Evolutionary conservation across 768 basidiomycete genomes (phyloP), one percentile per base, ranked within the genome.

Genomic region (Mycena pura): DNA sequence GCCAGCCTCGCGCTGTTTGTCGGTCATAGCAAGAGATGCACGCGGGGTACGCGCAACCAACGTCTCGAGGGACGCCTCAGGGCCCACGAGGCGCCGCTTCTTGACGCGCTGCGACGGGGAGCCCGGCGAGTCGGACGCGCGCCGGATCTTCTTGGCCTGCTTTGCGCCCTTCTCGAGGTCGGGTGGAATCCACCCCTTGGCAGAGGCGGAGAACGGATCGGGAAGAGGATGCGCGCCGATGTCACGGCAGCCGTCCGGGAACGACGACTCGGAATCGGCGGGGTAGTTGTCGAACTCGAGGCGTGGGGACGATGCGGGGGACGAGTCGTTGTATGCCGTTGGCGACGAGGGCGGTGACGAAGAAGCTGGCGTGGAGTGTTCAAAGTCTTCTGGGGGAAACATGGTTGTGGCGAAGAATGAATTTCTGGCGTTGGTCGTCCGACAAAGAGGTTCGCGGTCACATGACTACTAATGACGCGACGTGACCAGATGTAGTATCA

Each of bases 151-250:
- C 53, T 63, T 72, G n/a, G n/a, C n/a, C n/a, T n/a, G n/a, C 54
- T 76, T 75, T 22, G 60, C 47, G 48, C 67, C 55, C 36, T 77
- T 80, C 68, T 86, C 83, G 45, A 84, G 83, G 13, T 77, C 66
- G 3, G 80, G 80, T 25, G 76, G 81, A 5, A 67, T 67, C 66
- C 78, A 78, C 0, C 66, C 78, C 55, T 83, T 84, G 4, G 82
- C 80, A 1, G 87, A 86, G 0, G 81, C 89, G 13, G 89, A 85
- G 52, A 87, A 84, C 0, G 87, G 88, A 65, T 90, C 72, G 71
- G 74, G 51, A 62, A 74, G 66, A 73, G 70, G 43, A 76, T 45
- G 15, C 62, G 57, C 19, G 55, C 28, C 38, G 63, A 47, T 40
- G 24, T 46, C 25, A 41, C 52, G 24, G 54, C 43, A 27, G 14